These are phyloP conservation scores for Astragalus glycyphyllos DNA, from an alignment of 306 rosid species.

Conservation along the genomic window DNA sequence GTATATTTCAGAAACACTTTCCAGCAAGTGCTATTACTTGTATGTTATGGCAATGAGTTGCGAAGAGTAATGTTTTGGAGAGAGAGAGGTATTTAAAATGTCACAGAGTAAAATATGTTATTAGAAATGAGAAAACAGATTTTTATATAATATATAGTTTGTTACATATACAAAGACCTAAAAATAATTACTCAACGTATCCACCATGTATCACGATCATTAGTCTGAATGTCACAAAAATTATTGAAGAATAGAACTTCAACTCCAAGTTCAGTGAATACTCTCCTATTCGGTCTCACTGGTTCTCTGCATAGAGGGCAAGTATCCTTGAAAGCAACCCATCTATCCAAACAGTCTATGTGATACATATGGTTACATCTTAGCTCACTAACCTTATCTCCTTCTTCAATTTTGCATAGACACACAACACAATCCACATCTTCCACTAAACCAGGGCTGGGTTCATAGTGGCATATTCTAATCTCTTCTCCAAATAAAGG, in stretches of 20 bases:
- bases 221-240: slow-evolving; percentile 36
- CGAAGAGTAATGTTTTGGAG: too few species aligned
- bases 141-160: too few species aligned
- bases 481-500: background rate
- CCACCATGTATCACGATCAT: slow-evolving; percentile 57
- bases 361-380: slow-evolving; percentile 60
- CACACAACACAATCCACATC: slow-evolving; percentile 59
- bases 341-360: slow-evolving; percentile 51
- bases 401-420: slow-evolving; percentile 47
- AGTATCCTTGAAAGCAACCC: slow-evolving; percentile 38
- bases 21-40: too few species aligned
- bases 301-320: slow-evolving; percentile 66
- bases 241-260: slow-evolving; percentile 40
- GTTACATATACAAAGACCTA: too few species aligned
- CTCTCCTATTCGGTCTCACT: slow-evolving; percentile 26
- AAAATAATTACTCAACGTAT: slow-evolving; percentile 40
- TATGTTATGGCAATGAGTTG: too few species aligned
- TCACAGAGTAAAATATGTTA: too few species aligned
- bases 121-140: too few species aligned
- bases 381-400: slow-evolving; percentile 54
- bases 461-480: too few species aligned
- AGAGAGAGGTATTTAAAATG: too few species aligned
- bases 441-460: background rate
- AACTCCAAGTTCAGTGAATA: slow-evolving; percentile 21
- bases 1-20: too few species aligned